phyloP scores from a whole-genome alignment of 1,284 basidiomycete species.

The Stygiomarasmius scandens region DNA sequence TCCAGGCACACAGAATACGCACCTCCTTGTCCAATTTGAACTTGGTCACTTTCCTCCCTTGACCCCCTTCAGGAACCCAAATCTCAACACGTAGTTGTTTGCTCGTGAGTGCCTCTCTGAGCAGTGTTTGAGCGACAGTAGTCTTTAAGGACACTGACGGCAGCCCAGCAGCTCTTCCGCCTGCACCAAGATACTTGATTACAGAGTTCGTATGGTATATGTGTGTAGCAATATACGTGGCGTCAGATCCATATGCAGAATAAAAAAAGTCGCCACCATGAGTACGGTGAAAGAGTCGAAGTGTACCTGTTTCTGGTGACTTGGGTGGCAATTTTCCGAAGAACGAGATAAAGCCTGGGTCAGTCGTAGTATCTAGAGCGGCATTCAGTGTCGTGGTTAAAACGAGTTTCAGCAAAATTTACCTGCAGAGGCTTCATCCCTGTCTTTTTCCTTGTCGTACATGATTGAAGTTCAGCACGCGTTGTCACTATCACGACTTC shows the following conservation, averaged over 20 bases:
- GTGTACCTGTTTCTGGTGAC: slow-evolving; percentile 69
- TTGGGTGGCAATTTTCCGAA: slow-evolving; percentile 69
- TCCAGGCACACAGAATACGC: slow-evolving; percentile 7
- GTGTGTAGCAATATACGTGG: slow-evolving; percentile 82
- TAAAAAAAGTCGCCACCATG: slow-evolving; percentile 71
- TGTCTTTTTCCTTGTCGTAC: slow-evolving; percentile 20
- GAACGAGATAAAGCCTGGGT: slow-evolving; percentile 79
- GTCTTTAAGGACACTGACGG: slow-evolving; percentile 81
- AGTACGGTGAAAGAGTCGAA: slow-evolving; percentile 82
- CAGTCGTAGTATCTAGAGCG: slow-evolving; percentile 52
- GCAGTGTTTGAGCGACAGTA: slow-evolving; percentile 82
- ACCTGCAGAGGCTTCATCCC: slow-evolving; percentile 1
- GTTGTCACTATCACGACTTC: neutral
- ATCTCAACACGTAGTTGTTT: slow-evolving; percentile 96
- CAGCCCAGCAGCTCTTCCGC: slow-evolving; percentile 60
- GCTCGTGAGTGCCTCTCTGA: slow-evolving; percentile 89
- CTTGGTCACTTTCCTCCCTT: slow-evolving; percentile 73
- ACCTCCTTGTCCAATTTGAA: slow-evolving; percentile 84
- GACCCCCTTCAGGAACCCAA: slow-evolving; percentile 75
- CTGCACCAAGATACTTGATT: slow-evolving; percentile 77
- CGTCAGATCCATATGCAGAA: slow-evolving; percentile 88
- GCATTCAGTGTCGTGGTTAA: neutral
- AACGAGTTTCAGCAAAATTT: neutral
- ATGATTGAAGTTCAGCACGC: slow-evolving; percentile 4
- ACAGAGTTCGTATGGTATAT: slow-evolving; percentile 88